A percentile compares a stretch with the other conserved stretches of the same genome.
Evolutionary conservation across 768 basidiomycete genomes (phyloP).

Genomic region (Serendipita sp.): DNA sequence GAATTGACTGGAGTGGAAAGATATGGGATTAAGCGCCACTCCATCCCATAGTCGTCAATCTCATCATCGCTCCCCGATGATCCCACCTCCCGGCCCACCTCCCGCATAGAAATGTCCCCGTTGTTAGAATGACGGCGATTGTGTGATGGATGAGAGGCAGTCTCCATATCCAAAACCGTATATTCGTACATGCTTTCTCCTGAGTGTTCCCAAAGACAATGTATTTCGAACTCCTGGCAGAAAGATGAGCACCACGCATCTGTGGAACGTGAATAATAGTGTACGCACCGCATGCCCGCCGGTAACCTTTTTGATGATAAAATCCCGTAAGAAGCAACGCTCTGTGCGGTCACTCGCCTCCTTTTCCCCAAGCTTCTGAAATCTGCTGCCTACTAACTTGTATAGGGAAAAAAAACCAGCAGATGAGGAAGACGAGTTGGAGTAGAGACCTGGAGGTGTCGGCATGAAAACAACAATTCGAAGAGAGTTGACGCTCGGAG

Average conservation of each 20-base stretch:
- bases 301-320: neutral
- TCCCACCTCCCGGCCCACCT: neutral
- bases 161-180: neutral
- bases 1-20: neutral
- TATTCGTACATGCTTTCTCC: constrained; percentile 2
- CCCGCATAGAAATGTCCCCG: neutral
- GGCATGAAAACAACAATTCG: neutral
- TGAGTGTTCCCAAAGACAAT: constrained; percentile 4
- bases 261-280: neutral
- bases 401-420: neutral
- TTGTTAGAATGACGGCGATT: neutral
- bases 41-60: neutral
- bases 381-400: neutral
- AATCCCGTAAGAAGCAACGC: neutral
- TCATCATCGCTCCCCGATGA: neutral
- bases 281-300: neutral
- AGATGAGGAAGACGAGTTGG: neutral
- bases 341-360: neutral
- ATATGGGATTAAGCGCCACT: neutral
- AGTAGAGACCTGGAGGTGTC: neutral
- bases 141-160: neutral
- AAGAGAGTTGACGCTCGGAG: neutral
- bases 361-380: neutral
- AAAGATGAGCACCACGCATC: neutral
- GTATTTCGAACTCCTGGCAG: neutral